These are phyloP conservation scores for Pouteria campechiana DNA, from an alignment of 179 eudicot species.

Conservation along the genomic window DNA sequence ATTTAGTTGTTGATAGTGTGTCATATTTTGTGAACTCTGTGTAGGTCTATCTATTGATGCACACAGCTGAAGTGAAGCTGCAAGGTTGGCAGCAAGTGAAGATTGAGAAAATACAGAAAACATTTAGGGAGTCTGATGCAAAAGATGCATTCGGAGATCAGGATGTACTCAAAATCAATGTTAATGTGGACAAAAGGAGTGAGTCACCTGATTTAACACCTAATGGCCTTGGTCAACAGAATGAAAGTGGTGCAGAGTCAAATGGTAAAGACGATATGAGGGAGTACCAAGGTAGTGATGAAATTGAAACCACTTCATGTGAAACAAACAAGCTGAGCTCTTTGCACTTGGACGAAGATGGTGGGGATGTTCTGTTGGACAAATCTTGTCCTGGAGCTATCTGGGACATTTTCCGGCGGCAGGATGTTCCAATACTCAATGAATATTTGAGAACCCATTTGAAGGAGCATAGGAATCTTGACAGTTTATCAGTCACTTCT, in stretches of 20 bases:
- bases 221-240: constrained; percentile 19
- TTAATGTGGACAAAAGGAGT: constrained; percentile 19
- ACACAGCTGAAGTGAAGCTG: constrained; percentile 41
- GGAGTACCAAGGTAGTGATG: constrained; percentile 25
- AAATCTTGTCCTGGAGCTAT: constrained; percentile 44
- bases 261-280: constrained; percentile 26
- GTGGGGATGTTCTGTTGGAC: constrained; percentile 11
- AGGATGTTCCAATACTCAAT: constrained; percentile 66
- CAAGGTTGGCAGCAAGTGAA: constrained; percentile 33
- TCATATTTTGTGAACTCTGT: neutral
- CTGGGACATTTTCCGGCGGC: constrained; percentile 90
- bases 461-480: constrained; percentile 37
- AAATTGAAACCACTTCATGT: constrained; percentile 6
- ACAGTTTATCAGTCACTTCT: constrained; percentile 13
- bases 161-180: no score
- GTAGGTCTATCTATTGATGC: constrained; percentile 87
- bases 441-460: constrained; percentile 48
- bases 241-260: constrained; percentile 22
- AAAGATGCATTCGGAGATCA: constrained; percentile 20
- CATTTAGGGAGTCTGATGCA: constrained; percentile 20
- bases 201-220: constrained; percentile 15
- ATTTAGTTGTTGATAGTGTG: neutral
- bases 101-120: constrained; percentile 22
- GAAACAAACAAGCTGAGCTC: constrained; percentile 15
- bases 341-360: constrained; percentile 25